Percentiles rank a stretch among this genome's conserved stretches.
Conservation (phyloP, 371 early-diverging fungal species). For the Saksenaea vasiformis region DNA sequence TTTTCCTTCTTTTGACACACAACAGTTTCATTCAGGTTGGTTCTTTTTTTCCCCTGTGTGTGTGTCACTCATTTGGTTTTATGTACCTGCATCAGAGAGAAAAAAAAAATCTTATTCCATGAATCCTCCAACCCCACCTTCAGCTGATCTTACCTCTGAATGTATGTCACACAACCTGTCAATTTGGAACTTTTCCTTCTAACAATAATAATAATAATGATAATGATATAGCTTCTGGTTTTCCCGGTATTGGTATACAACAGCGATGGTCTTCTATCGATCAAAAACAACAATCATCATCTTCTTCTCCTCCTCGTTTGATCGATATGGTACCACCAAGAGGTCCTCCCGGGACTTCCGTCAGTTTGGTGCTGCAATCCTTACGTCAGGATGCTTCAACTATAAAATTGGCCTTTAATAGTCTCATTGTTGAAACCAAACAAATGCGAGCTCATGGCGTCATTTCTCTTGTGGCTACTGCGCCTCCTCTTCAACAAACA, state of each 20-base stretch:
- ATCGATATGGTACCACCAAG: conserved; percentile 7
- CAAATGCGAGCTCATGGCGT: conserved; percentile 31
- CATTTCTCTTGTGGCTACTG: conserved; percentile 29
- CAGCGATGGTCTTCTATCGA: neutral
- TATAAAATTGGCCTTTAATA: conserved; percentile 36
- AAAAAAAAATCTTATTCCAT: neutral
- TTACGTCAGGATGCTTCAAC: neutral
- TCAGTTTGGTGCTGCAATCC: conserved; percentile 19
- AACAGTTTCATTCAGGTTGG: conserved; percentile 2
- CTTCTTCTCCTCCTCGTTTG: neutral
- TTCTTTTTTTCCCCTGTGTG: neutral
- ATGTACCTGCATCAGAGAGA: conserved; percentile 2
- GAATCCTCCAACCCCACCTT: conserved; percentile 2
- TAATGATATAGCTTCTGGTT: neutral
- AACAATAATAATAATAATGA: neutral
- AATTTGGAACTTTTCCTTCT: neutral
- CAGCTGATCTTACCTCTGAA: neutral
- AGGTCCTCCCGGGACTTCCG: conserved; percentile 15
- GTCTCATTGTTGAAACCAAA: conserved; percentile 34
- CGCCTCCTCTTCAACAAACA: conserved; percentile 20
- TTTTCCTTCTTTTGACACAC: conserved; percentile 7
- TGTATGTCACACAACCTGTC: conserved; percentile 4
- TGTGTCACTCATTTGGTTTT: conserved; percentile 5
- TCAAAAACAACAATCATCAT: neutral
- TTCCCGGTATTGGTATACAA: neutral